phyloP scores from a whole-genome alignment of 306 rosid species.

The Carpinus viminea region DNA sequence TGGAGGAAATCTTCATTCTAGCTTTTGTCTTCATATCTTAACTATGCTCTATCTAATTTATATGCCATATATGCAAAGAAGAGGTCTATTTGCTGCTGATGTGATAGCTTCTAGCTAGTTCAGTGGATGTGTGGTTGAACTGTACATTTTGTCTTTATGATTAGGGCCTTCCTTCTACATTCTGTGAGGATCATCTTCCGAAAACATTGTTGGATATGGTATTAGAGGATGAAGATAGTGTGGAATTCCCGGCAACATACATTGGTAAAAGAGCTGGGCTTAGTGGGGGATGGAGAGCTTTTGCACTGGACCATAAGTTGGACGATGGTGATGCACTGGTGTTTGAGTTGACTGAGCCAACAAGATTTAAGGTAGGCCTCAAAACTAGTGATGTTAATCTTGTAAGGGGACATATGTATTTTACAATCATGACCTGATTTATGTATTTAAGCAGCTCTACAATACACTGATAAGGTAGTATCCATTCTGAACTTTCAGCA shows the following conservation, averaged over 20 bases:
- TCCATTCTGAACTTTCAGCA: neutral
- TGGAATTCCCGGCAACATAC: constrained; percentile 47
- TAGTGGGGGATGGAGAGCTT: constrained; percentile 87
- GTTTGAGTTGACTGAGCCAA: constrained; percentile 58
- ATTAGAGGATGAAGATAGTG: constrained; percentile 70
- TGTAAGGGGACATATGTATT: neutral
- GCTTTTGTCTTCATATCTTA: neutral
- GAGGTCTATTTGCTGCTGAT: neutral
- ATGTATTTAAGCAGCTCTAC: neutral
- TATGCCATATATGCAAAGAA: neutral
- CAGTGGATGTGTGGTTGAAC: neutral
- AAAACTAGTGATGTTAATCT: neutral
- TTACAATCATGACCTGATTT: constrained; percentile 13
- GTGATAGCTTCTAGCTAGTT: neutral
- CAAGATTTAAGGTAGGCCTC: constrained; percentile 58
- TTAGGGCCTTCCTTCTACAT: constrained; percentile 65
- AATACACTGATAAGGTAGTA: neutral
- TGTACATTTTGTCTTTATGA: neutral
- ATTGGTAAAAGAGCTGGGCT: constrained; percentile 60
- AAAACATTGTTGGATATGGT: constrained; percentile 36
- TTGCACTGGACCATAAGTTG: constrained; percentile 76
- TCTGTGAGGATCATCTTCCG: constrained; percentile 64
- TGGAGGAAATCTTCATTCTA: neutral
- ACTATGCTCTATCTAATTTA: neutral
- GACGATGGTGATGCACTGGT: constrained; percentile 84